These are phyloP conservation scores for Bruguiera parviflora DNA, from an alignment of 345 rosid species.

Conservation along the genomic window DNA sequence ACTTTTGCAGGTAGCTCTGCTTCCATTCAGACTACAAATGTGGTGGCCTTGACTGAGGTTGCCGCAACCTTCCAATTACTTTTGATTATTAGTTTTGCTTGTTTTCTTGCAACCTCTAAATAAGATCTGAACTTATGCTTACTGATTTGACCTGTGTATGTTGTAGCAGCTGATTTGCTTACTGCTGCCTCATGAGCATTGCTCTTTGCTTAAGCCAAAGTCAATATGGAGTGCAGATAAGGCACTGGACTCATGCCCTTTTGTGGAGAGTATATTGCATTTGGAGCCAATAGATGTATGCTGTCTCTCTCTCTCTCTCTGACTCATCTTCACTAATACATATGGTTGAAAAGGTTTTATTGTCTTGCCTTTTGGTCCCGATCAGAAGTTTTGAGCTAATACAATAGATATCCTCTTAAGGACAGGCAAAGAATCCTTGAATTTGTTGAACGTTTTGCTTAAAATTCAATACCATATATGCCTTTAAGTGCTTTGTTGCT, in stretches of 20 bases:
- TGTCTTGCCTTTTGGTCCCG: no score
- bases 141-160: slow-evolving; percentile 8
- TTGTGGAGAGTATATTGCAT: slow-evolving; percentile 78
- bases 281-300: slow-evolving; percentile 87
- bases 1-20: slow-evolving; percentile 50
- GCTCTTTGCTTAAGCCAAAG: slow-evolving; percentile 57
- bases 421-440: no score
- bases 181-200: slow-evolving; percentile 62
- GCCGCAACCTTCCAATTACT: background rate
- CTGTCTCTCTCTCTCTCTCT: background rate
- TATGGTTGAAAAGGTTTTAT: no score
- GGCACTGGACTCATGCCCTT: slow-evolving; percentile 47
- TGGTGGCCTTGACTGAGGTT: slow-evolving; percentile 78
- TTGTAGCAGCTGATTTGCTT: slow-evolving; percentile 68
- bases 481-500: no score
- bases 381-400: no score
- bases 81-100: background rate
- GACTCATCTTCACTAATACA: no score
- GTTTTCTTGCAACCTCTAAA: background rate
- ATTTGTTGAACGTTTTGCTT: no score
- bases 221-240: slow-evolving; percentile 91
- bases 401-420: no score
- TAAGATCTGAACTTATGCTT: background rate
- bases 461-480: no score
- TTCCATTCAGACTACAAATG: slow-evolving; percentile 57